Evolutionary conservation across 768 basidiomycete species (phyloP).

Genomic region (Podaxis sp.): DNA sequence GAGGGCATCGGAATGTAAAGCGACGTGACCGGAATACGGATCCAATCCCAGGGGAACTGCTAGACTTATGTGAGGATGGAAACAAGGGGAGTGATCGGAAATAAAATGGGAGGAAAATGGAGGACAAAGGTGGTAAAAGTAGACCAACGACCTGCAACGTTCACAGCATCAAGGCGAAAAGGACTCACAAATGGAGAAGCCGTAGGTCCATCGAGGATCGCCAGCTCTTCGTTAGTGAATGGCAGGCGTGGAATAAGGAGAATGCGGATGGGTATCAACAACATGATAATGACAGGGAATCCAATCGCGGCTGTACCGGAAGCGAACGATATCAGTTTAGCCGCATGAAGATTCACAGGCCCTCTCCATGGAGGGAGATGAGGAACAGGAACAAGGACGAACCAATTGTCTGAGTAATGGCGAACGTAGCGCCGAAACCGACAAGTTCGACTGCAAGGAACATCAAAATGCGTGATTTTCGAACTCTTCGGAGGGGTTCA

Average conservation of each 20-base stretch:
- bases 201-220: constrained; percentile 84
- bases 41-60: not conserved
- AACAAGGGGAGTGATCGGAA: not conserved
- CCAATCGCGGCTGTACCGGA: constrained; percentile 70
- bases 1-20: not conserved
- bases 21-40: not conserved
- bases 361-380: not conserved
- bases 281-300: constrained; percentile 85
- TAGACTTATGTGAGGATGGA: not conserved
- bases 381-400: constrained; percentile 16
- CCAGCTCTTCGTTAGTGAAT: constrained; percentile 76
- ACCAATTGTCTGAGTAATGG: constrained; percentile 90
- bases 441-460: constrained; percentile 76
- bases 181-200: constrained; percentile 81
- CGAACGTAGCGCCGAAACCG: constrained; percentile 87
- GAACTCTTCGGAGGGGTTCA: constrained; percentile 77
- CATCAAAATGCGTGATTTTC: constrained; percentile 67
- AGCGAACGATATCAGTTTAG: constrained; percentile 11
- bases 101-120: not conserved
- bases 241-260: constrained; percentile 70
- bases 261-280: constrained; percentile 76
- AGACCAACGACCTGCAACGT: not conserved
- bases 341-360: constrained; percentile 23
- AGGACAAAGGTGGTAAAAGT: not conserved
- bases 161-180: constrained; percentile 39